These are phyloP conservation scores for Phytophthora quininea DNA, from an alignment of 352 stramenopile species.

Conservation along the genomic window DNA sequence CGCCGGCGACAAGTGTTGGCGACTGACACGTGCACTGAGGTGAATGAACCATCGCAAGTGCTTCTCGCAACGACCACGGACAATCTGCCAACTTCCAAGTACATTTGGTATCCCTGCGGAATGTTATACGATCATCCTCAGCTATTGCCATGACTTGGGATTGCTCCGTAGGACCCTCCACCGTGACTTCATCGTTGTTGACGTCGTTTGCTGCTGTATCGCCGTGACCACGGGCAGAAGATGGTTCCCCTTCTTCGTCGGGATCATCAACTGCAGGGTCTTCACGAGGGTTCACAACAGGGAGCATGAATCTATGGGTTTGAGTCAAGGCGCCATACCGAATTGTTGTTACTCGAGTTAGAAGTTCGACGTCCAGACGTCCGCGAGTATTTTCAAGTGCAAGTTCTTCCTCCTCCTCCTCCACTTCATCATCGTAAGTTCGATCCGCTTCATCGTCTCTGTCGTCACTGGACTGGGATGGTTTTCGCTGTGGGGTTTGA, in stretches of 20 bases:
- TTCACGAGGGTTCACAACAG: not conserved
- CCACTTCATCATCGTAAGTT: constrained; percentile 8
- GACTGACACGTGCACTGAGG: constrained; percentile 33
- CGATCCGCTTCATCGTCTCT: constrained; percentile 17
- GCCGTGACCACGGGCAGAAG: not conserved
- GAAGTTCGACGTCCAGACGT: constrained; percentile 21
- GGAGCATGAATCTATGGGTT: constrained; percentile 18
- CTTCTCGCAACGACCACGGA: constrained; percentile 39
- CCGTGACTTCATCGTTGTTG: constrained; percentile 2
- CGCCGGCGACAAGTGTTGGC: constrained; percentile 11
- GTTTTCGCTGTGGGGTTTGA: constrained; percentile 2
- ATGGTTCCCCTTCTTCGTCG: too few species aligned
- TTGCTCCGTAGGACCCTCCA: not conserved
- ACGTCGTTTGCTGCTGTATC: not conserved
- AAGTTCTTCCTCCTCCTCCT: constrained; percentile 36
- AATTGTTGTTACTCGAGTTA: constrained; percentile 27
- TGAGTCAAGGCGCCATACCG: constrained; percentile 27
- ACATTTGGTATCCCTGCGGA: not conserved
- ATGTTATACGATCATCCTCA: too few species aligned
- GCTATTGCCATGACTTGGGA: not conserved
- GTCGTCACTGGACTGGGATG: constrained; percentile 7
- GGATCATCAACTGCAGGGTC: too few species aligned
- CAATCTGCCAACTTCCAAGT: constrained; percentile 14
- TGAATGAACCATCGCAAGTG: constrained; percentile 39
- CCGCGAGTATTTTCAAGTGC: constrained; percentile 33